Evolutionary conservation across 164 flowering plant species (phyloP).

Genomic region (Umbilicus rupestris): DNA sequence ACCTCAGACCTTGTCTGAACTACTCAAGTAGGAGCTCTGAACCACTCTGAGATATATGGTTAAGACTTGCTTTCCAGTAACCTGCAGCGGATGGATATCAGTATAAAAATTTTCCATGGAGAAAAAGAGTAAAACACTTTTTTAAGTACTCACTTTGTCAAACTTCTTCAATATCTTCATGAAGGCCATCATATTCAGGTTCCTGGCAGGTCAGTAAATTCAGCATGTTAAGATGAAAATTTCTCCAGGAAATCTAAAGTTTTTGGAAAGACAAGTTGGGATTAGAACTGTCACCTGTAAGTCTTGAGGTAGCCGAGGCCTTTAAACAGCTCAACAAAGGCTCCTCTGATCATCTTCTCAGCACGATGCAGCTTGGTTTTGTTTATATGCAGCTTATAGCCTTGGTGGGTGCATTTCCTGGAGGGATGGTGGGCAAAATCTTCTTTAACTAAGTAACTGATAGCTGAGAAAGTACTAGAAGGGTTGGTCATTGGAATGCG

Average conservation of each 20-base stretch:
- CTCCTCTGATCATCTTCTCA: slow-evolving; percentile 88
- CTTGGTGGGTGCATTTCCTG: slow-evolving; percentile 50
- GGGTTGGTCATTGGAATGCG: slow-evolving; percentile 85
- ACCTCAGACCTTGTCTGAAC: slow-evolving; percentile 94
- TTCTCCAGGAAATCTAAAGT: background rate
- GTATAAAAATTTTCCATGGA: background rate
- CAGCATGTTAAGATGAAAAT: slow-evolving; percentile 1
- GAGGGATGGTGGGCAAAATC: slow-evolving; percentile 60
- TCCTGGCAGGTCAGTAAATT: slow-evolving; percentile 60
- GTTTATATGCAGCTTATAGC: slow-evolving; percentile 54
- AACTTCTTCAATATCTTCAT: slow-evolving; percentile 89
- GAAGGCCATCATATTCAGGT: slow-evolving; percentile 96
- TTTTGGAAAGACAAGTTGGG: background rate
- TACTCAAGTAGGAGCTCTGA: slow-evolving; percentile 90
- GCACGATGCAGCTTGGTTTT: slow-evolving; percentile 76
- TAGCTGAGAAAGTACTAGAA: slow-evolving; percentile 66
- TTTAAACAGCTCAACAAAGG: slow-evolving; percentile 75
- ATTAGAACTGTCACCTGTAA: slow-evolving; percentile 40
- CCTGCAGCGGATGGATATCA: slow-evolving; percentile 32
- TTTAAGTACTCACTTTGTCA: slow-evolving; percentile 54
- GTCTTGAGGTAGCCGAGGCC: slow-evolving; percentile 82
- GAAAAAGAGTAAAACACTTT: background rate
- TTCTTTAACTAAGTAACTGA: slow-evolving; percentile 64
- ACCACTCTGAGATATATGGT: slow-evolving; percentile 84
- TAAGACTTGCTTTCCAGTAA: slow-evolving; percentile 70